Conservation (phyloP, 169 alveolate genomes). For the Neospora caninum region DNA sequence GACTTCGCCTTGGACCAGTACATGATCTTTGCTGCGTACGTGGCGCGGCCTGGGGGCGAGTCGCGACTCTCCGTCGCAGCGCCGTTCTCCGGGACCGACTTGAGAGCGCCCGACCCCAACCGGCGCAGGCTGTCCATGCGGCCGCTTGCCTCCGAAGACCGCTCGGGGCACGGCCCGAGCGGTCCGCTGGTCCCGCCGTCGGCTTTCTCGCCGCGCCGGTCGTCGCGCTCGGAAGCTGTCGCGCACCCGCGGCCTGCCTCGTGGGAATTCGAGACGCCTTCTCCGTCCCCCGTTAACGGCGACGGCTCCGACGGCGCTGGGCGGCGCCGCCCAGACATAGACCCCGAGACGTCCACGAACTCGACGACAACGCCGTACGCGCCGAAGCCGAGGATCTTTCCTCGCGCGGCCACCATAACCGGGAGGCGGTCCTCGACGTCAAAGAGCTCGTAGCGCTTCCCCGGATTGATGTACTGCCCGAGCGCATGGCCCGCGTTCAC, state of each 20-base stretch:
- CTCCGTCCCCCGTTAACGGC: no score
- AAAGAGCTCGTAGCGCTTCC: background rate
- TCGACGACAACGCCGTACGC: conserved; percentile 4
- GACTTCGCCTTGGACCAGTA: background rate
- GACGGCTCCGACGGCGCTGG: background rate
- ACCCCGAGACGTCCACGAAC: background rate
- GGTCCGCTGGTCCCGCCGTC: no score
- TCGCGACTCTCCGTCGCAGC: background rate
- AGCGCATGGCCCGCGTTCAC: background rate
- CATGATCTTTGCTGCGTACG: background rate
- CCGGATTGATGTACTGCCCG: background rate
- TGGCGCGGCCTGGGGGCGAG: background rate
- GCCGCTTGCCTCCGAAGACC: no score
- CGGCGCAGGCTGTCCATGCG: background rate
- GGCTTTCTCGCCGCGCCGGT: no score
- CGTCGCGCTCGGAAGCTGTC: background rate
- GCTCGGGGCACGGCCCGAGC: no score
- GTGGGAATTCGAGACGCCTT: no score
- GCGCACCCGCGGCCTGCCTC: background rate
- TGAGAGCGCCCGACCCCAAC: background rate
- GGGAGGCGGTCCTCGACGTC: background rate
- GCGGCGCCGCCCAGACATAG: background rate
- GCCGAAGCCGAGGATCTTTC: background rate
- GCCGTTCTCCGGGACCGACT: background rate
- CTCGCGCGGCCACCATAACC: background rate